phyloP scores from a whole-genome alignment of 108 stramenopile genomes.

The Skeletonema grethae region DNA sequence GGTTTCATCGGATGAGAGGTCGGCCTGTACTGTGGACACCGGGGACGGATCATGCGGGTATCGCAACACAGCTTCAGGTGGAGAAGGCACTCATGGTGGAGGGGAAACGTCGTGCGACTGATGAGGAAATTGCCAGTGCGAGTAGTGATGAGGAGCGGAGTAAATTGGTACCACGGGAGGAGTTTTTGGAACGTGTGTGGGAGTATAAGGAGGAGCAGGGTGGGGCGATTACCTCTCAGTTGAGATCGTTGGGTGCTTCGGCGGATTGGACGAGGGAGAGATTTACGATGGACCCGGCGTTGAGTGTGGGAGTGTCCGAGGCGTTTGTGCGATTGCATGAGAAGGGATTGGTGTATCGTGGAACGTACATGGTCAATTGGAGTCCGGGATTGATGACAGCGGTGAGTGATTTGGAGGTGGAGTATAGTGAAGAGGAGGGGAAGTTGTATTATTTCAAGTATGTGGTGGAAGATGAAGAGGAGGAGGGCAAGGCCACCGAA shows the following conservation, averaged over 20 bases:
- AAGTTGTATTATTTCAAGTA: constrained; percentile 98
- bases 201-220: constrained; percentile 95
- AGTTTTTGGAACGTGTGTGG: constrained; percentile 89
- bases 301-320: constrained; percentile 89
- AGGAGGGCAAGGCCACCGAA: constrained; percentile 24
- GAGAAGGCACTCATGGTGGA: constrained; percentile 84
- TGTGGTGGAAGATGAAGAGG: constrained; percentile 74
- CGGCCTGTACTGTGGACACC: constrained; percentile 96
- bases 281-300: constrained; percentile 95
- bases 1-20: constrained; percentile 98
- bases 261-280: constrained; percentile 97
- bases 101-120: constrained; percentile 57
- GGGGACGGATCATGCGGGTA: constrained; percentile 98
- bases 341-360: constrained; percentile 93
- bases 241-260: constrained; percentile 95
- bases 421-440: constrained; percentile 91
- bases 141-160: constrained; percentile 60
- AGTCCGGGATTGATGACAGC: constrained; percentile 97
- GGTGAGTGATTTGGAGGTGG: constrained; percentile 96
- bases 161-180: constrained; percentile 79
- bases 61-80: constrained; percentile 98
- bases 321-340: constrained; percentile 96
- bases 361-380: constrained; percentile 99
- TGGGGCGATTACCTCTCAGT: constrained; percentile 92
- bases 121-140: constrained; percentile 27